Base-by-base conservation (phyloP, 2,329 filamentous ascomycete species). In the Hymenoscyphus repandus region DNA sequence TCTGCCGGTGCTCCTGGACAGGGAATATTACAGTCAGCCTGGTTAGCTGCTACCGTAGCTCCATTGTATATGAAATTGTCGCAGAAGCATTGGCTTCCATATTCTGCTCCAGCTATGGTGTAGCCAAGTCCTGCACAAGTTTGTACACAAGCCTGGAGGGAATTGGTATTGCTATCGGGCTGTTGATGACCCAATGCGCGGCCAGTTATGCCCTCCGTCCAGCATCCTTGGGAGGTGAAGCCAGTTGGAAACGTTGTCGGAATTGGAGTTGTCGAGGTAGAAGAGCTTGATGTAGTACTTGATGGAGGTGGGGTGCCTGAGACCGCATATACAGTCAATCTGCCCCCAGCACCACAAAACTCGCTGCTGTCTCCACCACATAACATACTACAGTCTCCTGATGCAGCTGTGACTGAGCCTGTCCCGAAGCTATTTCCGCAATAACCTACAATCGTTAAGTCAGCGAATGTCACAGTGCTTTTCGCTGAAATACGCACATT, bases 21-120 rank as follows among this genome's bases (percentile, higher is more conserved):
- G 11, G 48, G 42, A 33, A 53, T 49, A 33, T 57, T 62, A 47
- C 69, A 70, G 13, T 66, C 63, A 1, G 55, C 45, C 70, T 56
- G 79, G 11, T 54, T 52, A 1, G 61, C 51, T 2, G 58, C 60
- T 12, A 57, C 46, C 6, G 55, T 55, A 7, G 59, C 60, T 11
- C 53, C 58, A 31, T 61, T 51, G n/a, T 56, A 57, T 38, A 69
- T 50, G 4, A 47, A 52, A 33, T 64, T 58, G 10, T 57, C 64
- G 45, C 64, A 66, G 39, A 58, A 64, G 34, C 66, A 66, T 49
- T 66, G 56, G 0, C 51, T 51, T 3, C 61, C 59, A 46, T 68
- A 71, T 50, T 71, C 68, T 1, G 66, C 48, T 3, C 68, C 69
- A 2, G 66, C 63, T 22, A 64, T 65, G 0, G 43, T 57, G n/a